Percentiles rank a stretch among this genome's conserved stretches.
phyloP scores from a whole-genome alignment of 2,329 filamentous ascomycete genomes.

The Pestalotiopsis sp. region DNA sequence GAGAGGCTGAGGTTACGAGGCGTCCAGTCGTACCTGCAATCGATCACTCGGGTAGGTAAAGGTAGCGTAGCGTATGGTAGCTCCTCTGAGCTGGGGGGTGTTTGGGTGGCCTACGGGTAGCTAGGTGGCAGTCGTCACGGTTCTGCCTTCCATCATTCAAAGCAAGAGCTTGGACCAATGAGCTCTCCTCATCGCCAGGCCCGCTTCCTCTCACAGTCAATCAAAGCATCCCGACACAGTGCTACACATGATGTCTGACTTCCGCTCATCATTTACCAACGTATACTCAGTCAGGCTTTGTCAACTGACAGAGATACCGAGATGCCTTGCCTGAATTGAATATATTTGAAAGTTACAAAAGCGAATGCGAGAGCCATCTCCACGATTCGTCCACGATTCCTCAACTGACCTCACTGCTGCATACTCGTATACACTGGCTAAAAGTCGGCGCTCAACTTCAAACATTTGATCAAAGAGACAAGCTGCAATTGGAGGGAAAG shows the following conservation, averaged over 20 bases:
- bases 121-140: slow-evolving; percentile 16
- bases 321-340: no score
- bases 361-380: no score
- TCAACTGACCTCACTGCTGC: no score
- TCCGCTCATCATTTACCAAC: no score
- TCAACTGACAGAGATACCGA: no score
- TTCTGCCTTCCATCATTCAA: slow-evolving; percentile 15
- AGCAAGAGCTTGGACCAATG: slow-evolving; percentile 11
- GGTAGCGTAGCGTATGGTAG: not conserved
- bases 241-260: not conserved
- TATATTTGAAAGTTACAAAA: no score
- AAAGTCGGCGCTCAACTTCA: no score
- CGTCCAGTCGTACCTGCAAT: not conserved
- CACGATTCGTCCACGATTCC: no score
- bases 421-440: no score
- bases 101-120: not conserved
- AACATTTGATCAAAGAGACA: not conserved
- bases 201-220: not conserved
- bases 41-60: not conserved
- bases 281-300: no score
- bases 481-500: not conserved
- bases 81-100: not conserved
- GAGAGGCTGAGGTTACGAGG: slow-evolving; percentile 8
- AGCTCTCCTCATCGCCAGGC: not conserved
- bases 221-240: not conserved